Base-by-base conservation (phyloP, 1,284 basidiomycete genomes). In the Rhodotorula sp. region DNA sequence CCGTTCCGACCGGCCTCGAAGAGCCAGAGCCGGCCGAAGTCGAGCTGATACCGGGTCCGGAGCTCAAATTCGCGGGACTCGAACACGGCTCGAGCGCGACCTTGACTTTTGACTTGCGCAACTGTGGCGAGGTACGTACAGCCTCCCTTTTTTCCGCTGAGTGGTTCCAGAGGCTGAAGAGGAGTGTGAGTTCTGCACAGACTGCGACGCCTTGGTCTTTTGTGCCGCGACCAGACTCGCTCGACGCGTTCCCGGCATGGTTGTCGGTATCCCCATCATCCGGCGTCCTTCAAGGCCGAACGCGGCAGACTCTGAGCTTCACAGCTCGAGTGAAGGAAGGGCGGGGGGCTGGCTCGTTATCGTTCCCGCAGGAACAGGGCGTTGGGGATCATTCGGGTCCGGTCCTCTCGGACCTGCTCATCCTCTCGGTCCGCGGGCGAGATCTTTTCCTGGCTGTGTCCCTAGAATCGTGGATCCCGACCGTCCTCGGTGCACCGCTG, bases 361-460 rank as follows among this genome's bases (percentile, higher is more conserved):
- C 65, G 29, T 73, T 76, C 47, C 62, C 68, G 20, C 47, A 18
- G 20, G 51, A 23, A 14, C 39, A 43, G 10, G 12, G 39, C 58
- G 3, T 3, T 18, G 2, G 31, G 8, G 34, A 34, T 34, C 34
- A 5, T 5, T 1, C 29, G 52, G 15, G 43, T n/a, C 26, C 52
- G 31, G 39, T 43, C 10, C 60, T 74, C 14, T 65, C 67, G 5
- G 74, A 76, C 18, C 46, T 76, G 5, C 68, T 76, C 58, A 59
- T 76, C 51, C 49, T 74, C 18, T 69, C 68, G n/a, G 58, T 72
- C 56, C 68, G 71, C 46, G 74, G 70, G 47, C 58, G 61, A 21
- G 75, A 76, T 56, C 59, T 76, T 6, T 76, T 76, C 59, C 68
- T 74, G 34, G 52, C 69, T 12, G 67, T 76, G 29, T 59, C 69